phyloP scores from a whole-genome alignment of 2,329 filamentous ascomycete genomes.

The Aspergillus sp. region DNA sequence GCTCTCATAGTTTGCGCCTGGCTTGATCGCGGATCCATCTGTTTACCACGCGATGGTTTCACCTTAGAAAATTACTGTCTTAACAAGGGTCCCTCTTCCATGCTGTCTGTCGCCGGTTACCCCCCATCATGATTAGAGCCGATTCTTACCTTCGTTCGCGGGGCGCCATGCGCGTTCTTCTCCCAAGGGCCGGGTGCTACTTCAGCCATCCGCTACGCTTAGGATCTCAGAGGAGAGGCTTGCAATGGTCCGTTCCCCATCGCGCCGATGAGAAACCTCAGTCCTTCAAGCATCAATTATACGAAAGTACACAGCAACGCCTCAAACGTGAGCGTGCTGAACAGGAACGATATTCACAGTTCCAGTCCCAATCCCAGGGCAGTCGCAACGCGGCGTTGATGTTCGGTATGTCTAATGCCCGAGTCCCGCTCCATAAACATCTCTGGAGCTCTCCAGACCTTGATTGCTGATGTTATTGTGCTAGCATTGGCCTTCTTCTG shows the following conservation, averaged over 20 bases:
- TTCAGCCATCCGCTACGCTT: slow-evolving; percentile 2
- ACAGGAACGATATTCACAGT: slow-evolving; percentile 53
- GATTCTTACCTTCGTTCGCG: slow-evolving; percentile 19
- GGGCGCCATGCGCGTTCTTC: slow-evolving; percentile 22
- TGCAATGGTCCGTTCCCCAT: slow-evolving; percentile 24
- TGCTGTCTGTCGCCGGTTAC: not conserved
- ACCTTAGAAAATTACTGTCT: not conserved
- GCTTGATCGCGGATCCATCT: too few relatives aligned
- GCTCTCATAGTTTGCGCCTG: not conserved
- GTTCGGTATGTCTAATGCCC: slow-evolving; percentile 32
- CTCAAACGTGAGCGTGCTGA: slow-evolving; percentile 61
- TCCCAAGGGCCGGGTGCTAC: slow-evolving; percentile 9
- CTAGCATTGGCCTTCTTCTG: slow-evolving; percentile 55
- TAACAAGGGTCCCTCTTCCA: not conserved
- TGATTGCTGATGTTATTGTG: not conserved
- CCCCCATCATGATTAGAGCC: slow-evolving; percentile 24
- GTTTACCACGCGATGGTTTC: not conserved
- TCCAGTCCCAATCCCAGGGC: slow-evolving; percentile 44
- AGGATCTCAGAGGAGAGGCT: slow-evolving; percentile 23
- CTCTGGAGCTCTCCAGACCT: not conserved
- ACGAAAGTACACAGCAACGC: slow-evolving; percentile 62
- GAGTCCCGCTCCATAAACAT: not conserved
- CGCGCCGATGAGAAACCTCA: slow-evolving; percentile 35
- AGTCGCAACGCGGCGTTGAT: slow-evolving; percentile 42
- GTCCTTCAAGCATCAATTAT: slow-evolving; percentile 63